Evolutionary conservation across 805 yeast genomes (phyloP).

Genomic region (Priceomyces haplophilus): DNA sequence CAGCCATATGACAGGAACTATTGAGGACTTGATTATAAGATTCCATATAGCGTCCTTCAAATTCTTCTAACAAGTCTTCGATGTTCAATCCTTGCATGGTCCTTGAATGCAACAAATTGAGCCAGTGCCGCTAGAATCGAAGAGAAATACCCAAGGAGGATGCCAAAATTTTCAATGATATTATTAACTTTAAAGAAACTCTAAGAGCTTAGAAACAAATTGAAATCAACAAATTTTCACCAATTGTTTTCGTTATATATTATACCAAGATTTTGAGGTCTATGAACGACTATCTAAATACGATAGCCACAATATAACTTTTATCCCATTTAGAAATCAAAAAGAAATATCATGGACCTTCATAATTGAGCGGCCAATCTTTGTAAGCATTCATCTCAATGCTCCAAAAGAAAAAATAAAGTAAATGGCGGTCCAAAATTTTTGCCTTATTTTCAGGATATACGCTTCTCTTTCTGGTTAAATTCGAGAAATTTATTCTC

Average conservation of each 20-base stretch:
- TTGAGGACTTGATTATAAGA: conserved; percentile 16
- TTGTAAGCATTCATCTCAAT: background rate
- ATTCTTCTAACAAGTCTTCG: conserved; percentile 25
- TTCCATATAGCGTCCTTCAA: conserved; percentile 21
- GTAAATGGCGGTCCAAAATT: background rate
- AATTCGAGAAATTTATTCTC: conserved; percentile 2
- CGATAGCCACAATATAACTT: background rate
- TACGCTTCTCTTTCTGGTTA: conserved; percentile 2
- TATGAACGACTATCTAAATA: background rate
- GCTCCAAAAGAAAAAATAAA: background rate
- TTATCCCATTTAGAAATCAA: background rate
- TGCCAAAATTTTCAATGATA: too few relatives aligned
- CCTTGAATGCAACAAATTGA: background rate
- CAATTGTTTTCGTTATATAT: too few relatives aligned
- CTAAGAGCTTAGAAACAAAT: too few relatives aligned
- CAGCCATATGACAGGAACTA: background rate
- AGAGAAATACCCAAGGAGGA: too few relatives aligned
- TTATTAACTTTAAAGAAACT: too few relatives aligned
- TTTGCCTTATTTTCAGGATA: background rate
- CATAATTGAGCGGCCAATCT: background rate
- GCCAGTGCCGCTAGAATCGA: background rate
- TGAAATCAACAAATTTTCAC: too few relatives aligned
- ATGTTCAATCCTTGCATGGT: conserved; percentile 11
- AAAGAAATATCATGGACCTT: background rate
- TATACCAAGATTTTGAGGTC: too few relatives aligned